Base-by-base conservation (phyloP, 805 yeast genomes). In the Schwanniomyces pseudopolymorphus region DNA sequence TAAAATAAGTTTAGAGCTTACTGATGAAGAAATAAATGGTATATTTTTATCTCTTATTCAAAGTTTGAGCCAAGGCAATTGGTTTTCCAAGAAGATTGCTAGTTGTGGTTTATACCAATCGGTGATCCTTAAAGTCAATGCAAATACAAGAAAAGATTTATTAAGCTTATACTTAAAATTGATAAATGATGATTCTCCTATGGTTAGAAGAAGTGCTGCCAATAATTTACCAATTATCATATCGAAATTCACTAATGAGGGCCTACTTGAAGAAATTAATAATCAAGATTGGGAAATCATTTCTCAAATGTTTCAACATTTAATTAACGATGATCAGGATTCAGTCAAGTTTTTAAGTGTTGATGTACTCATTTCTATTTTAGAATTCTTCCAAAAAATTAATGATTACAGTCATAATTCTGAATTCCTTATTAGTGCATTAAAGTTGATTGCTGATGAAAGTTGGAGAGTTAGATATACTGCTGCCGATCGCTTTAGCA, bases 401-500 rank as follows among this genome's bases (percentile, higher is more conserved):
- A 66, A 77, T 45, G 89, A 85, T 55, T 64, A 59, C 17, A 68
- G 83, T 16, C 87, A 84, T 63, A 77, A 81, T 55, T 75, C 79
- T 40, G 87, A 84, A 54, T 73, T 87, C 47, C 74, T 87, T 50
- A 72, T 76, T 43, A 79, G 84, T 52, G 78, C 96, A 2, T 76
- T 85, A 53, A 81, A 81, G 53, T 76, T 94, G 54, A 84, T 89
- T 48, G 80, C 77, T 53, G 99, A 94, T 70, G 89, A 88, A 67
- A 86, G 96, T 60, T 94, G 99, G 99, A 84, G 99, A 67, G 98
- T 94, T 47, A 84, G 99, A 60, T 94, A 92, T 69, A 90, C 94
- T 84, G 96, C 96, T 27, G 96, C 97, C n/a, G 97, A 92, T 64
- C 79, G 90, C 58, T 91, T 90, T 61, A 88, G 84, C 56, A 73